A percentile compares a stretch with the other conserved stretches of the same genome.
phyloP scores from a whole-genome alignment of 805 yeast species.

The Pichia sporocuriosa region DNA sequence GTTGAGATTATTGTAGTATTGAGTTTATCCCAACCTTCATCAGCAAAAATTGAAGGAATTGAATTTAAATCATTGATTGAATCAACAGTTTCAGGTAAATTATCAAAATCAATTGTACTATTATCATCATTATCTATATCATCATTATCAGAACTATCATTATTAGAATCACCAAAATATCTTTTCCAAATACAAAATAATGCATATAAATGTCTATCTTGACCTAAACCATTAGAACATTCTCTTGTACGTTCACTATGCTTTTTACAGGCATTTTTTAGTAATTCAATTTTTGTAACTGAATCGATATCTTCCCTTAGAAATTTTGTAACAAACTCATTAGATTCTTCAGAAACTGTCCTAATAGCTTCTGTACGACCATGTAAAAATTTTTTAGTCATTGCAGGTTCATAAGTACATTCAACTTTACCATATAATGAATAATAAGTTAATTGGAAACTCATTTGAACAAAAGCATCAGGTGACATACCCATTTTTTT shows the following conservation, averaged over 20 bases:
- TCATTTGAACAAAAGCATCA: conserved; percentile 91
- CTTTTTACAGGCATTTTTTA: conserved; percentile 62
- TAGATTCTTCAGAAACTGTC: conserved; percentile 74
- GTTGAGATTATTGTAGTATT: conserved; percentile 77
- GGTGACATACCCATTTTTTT: conserved; percentile 85
- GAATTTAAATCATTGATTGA: conserved; percentile 25
- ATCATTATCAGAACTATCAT: conserved; percentile 19
- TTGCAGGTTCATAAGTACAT: conserved; percentile 92
- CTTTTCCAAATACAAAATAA: conserved; percentile 82
- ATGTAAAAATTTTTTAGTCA: conserved; percentile 82
- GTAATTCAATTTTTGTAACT: conserved; percentile 49
- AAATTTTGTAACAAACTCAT: conserved; percentile 75
- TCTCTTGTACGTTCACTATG: conserved; percentile 64
- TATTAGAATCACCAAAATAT: conserved; percentile 29
- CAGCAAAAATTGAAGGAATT: conserved; percentile 74
- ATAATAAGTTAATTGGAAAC: conserved; percentile 65
- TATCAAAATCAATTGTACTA: conserved; percentile 26
- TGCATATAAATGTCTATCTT: conserved; percentile 86
- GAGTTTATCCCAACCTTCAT: conserved; percentile 80
- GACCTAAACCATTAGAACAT: conserved; percentile 77
- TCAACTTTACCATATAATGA: conserved; percentile 82
- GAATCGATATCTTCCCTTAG: conserved; percentile 59
- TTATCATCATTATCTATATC: conserved; percentile 18
- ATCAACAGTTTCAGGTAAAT: conserved; percentile 20
- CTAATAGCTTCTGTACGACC: conserved; percentile 93